Evolutionary conservation across 305 asterid genomes (phyloP), one percentile per base, ranked within the genome.

Genomic region (Fraxinus greggii): DNA sequence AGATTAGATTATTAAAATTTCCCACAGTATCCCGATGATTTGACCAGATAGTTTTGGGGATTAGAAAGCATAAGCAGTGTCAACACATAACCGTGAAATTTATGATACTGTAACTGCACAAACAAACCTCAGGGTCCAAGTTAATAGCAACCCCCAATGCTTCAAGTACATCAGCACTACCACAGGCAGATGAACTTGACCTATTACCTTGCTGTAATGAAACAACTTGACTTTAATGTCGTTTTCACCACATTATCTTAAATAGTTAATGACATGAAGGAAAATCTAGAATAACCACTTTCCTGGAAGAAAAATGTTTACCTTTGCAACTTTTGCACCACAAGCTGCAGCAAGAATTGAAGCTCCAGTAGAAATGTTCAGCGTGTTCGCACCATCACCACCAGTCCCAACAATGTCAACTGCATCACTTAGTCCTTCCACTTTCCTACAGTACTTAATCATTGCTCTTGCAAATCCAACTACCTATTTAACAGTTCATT

Each of bases 401-500:
- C 99, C 99, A 1, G 99, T 94, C 75, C 98, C 99, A 75, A 95
- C 99, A 84, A 95, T 95, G 84, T 95, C 98, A 35, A 95, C 99
- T 0, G 95, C 92, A 79, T 88, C 93, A 78, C 59, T 79, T 76
- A 94, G 84, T 21, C 99, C 99, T 82, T 93, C 96, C 10, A 95
- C 98, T 87, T 85, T 89, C 81, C 74, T 84, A 80, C 94, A 87
- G 80, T 86, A 93, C 81, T 93, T 92, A 73, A 94, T 79, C 97
- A 95, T 92, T 32, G 97, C 97, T 87, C 92, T 94, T 19, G 99
- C 97, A 80, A 95, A 90, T 84, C 99, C 98, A 84, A 94, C 98
- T 21, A 94, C 84, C 99, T 95, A 84, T 74, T 85, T 23, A 86
- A 86, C 79, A 86, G 56, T n/a, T 63, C 36, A 13, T 32, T 26